Percentiles rank a stretch among this genome's conserved stretches.
Conservation (phyloP, 805 yeast genomes). For the Starmerella sirachaensis region DNA sequence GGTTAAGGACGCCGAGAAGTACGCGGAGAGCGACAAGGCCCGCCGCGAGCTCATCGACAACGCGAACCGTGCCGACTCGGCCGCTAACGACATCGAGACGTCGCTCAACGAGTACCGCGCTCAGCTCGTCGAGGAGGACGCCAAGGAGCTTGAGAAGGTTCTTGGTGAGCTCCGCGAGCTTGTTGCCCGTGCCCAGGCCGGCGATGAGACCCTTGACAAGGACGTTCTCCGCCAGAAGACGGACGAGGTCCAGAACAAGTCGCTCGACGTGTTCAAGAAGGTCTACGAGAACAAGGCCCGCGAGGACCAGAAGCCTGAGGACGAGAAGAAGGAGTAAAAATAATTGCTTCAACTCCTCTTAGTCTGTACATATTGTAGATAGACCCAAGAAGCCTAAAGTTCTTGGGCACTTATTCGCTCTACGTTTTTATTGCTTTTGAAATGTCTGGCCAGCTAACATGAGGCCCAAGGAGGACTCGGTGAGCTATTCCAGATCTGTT, state of each 20-base stretch:
- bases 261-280: slow-evolving; percentile 73
- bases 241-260: slow-evolving; percentile 70
- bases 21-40: slow-evolving; percentile 76
- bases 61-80: slow-evolving; percentile 75
- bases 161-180: slow-evolving; percentile 60
- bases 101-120: slow-evolving; percentile 70
- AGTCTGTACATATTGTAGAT: slow-evolving; percentile 2
- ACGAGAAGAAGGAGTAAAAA: slow-evolving; percentile 24
- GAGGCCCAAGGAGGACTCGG: too few relatives aligned
- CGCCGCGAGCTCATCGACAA: slow-evolving; percentile 71
- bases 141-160: slow-evolving; percentile 42
- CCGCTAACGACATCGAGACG: slow-evolving; percentile 77
- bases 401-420: background rate
- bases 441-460: too few relatives aligned
- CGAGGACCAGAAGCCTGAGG: slow-evolving; percentile 21
- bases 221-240: slow-evolving; percentile 63
- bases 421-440: background rate
- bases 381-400: background rate
- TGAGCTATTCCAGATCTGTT: too few relatives aligned
- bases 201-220: slow-evolving; percentile 48
- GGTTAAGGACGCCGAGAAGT: slow-evolving; percentile 84
- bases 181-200: slow-evolving; percentile 53
- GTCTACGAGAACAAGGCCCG: slow-evolving; percentile 40
- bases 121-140: slow-evolving; percentile 46
- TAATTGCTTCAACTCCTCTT: background rate